Percentiles rank a stretch among this genome's conserved stretches.
Evolutionary conservation across 164 flowering plant genomes (phyloP).

Genomic region (Stephania japonica): DNA sequence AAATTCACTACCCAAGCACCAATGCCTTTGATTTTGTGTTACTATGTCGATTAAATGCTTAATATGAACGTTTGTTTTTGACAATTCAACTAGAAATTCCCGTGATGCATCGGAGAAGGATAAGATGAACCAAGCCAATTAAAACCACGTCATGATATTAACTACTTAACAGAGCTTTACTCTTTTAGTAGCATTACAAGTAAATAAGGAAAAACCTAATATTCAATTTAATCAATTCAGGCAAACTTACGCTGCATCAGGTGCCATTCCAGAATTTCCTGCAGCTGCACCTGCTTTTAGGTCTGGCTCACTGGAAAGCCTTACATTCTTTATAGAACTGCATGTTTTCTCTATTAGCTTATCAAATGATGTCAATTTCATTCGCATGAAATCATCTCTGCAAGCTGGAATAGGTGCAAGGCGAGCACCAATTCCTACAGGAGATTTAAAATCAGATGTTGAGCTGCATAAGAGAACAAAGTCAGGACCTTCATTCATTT

Average conservation of each 20-base stretch:
- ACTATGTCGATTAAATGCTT: too few species aligned
- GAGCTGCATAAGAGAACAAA: slow-evolving; percentile 32
- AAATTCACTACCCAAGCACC: too few species aligned
- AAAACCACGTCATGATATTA: background rate
- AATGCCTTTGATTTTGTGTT: too few species aligned
- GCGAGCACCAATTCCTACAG: slow-evolving; percentile 21
- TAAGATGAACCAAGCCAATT: background rate
- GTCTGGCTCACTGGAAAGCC: slow-evolving; percentile 76
- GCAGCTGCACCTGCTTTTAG: slow-evolving; percentile 46
- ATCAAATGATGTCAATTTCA: slow-evolving; percentile 85
- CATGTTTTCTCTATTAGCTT: slow-evolving; percentile 81
- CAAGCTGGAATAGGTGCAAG: slow-evolving; percentile 87
- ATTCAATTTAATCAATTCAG: background rate
- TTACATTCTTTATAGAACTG: slow-evolving; percentile 72
- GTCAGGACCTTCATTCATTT: background rate
- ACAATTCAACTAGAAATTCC: too few species aligned
- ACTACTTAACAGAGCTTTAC: background rate
- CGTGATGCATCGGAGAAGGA: background rate
- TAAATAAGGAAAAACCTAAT: background rate
- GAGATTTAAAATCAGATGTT: slow-evolving; percentile 27
- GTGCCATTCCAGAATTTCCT: slow-evolving; percentile 78
- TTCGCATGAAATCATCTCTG: slow-evolving; percentile 68
- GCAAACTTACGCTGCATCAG: slow-evolving; percentile 89
- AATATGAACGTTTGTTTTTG: too few species aligned
- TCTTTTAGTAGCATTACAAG: background rate